Evolutionary conservation across 805 yeast species (phyloP).

Genomic region (Nakazawaea ernobii): DNA sequence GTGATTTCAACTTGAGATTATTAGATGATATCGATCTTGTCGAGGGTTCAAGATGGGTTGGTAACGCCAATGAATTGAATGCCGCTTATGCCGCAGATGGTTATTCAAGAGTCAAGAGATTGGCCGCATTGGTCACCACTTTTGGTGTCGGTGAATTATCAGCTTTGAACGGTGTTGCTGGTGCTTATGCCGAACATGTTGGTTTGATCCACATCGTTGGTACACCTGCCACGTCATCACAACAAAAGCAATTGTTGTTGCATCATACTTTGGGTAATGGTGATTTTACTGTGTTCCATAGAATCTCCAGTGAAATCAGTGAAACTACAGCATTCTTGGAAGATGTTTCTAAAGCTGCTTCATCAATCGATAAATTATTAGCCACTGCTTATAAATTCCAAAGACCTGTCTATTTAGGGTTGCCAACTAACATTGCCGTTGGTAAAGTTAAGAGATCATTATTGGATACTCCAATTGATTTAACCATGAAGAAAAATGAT

Average conservation of each 20-base stretch:
- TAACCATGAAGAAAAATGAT: slow-evolving; percentile 53
- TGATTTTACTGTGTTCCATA: slow-evolving; percentile 70
- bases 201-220: slow-evolving; percentile 83
- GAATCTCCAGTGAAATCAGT: slow-evolving; percentile 72
- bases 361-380: slow-evolving; percentile 67
- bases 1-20: slow-evolving; percentile 71
- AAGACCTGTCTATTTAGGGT: slow-evolving; percentile 77
- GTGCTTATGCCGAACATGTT: slow-evolving; percentile 85
- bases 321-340: slow-evolving; percentile 60
- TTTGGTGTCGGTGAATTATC: slow-evolving; percentile 89
- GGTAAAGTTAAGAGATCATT: slow-evolving; percentile 48
- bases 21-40: slow-evolving; percentile 72
- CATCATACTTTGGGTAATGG: slow-evolving; percentile 86
- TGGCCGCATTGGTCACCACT: slow-evolving; percentile 73
- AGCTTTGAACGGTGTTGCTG: slow-evolving; percentile 83
- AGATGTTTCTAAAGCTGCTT: slow-evolving; percentile 61
- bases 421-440: slow-evolving; percentile 79
- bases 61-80: slow-evolving; percentile 85
- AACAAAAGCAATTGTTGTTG: slow-evolving; percentile 63
- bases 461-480: slow-evolving; percentile 61
- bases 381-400: slow-evolving; percentile 65
- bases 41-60: slow-evolving; percentile 79
- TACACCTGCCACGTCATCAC: slow-evolving; percentile 72
- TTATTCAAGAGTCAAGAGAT: slow-evolving; percentile 74
- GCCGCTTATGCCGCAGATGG: slow-evolving; percentile 90